Evolutionary conservation across 2,329 filamentous ascomycete genomes (phyloP).

Genomic region (Fonsecaea erecta): DNA sequence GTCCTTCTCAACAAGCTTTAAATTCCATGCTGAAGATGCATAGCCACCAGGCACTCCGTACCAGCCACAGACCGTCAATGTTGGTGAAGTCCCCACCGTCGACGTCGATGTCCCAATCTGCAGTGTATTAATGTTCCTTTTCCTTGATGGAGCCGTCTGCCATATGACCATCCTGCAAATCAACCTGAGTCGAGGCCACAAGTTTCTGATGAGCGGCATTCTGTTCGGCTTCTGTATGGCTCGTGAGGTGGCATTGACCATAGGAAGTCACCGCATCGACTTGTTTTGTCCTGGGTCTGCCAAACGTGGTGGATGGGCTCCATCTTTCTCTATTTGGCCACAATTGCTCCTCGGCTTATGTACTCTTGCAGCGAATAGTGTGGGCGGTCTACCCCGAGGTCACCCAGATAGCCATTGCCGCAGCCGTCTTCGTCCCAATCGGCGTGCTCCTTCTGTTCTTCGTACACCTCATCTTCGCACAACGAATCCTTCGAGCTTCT

Average conservation of each 20-base stretch:
- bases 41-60: not conserved
- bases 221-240: constrained; percentile 58
- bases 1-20: not conserved
- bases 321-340: too few species aligned
- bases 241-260: constrained; percentile 52
- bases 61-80: too few species aligned
- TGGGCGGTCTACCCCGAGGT: constrained; percentile 57
- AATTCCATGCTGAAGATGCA: not conserved
- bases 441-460: constrained; percentile 77
- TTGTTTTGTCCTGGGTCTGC: too few species aligned
- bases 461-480: constrained; percentile 71
- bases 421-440: constrained; percentile 71
- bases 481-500: constrained; percentile 73
- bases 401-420: constrained; percentile 58
- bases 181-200: constrained; percentile 51
- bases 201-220: constrained; percentile 54
- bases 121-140: constrained; percentile 63
- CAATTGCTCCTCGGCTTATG: not conserved
- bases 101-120: constrained; percentile 57
- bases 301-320: too few species aligned
- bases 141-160: constrained; percentile 47
- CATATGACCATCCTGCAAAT: constrained; percentile 53
- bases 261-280: constrained; percentile 37
- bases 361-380: constrained; percentile 50
- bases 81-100: constrained; percentile 58